Evolutionary conservation across 2,329 filamentous ascomycete species (phyloP).

Genomic region (Thielaviopsis ethacetica): DNA sequence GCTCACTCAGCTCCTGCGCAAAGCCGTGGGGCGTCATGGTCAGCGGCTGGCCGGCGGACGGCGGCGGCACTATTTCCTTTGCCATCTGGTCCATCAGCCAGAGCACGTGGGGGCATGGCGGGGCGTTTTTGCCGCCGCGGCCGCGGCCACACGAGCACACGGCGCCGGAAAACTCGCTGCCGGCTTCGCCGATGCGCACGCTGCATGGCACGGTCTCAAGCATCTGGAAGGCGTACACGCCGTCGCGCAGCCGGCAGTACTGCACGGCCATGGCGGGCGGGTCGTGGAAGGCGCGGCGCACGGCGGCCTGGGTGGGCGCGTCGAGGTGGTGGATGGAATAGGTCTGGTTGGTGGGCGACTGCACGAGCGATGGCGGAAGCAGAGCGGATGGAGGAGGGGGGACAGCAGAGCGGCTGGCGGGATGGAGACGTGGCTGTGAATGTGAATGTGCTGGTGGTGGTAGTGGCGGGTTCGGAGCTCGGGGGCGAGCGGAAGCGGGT

Average conservation of each 20-base stretch:
- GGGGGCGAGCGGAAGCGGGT: not conserved
- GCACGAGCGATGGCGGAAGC: conserved; percentile 16
- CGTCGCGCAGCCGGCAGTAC: conserved; percentile 29
- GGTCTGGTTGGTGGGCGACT: conserved; percentile 24
- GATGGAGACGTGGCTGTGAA: conserved; percentile 4
- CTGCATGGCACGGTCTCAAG: conserved; percentile 36
- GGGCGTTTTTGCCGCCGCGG: conserved; percentile 10
- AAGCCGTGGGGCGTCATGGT: conserved; percentile 28
- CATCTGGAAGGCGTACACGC: conserved; percentile 39
- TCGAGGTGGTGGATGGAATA: conserved; percentile 27
- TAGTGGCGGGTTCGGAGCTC: not conserved
- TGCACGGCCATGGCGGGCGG: conserved; percentile 33
- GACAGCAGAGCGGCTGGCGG: conserved; percentile 12
- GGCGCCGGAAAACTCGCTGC: conserved; percentile 24
- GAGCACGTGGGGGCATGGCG: conserved; percentile 34
- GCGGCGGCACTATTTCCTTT: conserved; percentile 26
- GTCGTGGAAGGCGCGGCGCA: conserved; percentile 30
- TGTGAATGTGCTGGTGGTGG: not conserved
- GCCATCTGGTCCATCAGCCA: conserved; percentile 39
- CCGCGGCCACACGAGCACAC: conserved; percentile 28
- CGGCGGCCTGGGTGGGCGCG: conserved; percentile 20
- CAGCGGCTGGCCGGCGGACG: conserved; percentile 20
- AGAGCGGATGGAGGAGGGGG: not conserved
- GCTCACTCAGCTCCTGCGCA: conserved; percentile 29
- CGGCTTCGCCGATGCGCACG: conserved; percentile 29